Evolutionary conservation across 2,329 filamentous ascomycete genomes (phyloP), one percentile per base, ranked within the genome.

Genomic region (Diplodia intermedia): DNA sequence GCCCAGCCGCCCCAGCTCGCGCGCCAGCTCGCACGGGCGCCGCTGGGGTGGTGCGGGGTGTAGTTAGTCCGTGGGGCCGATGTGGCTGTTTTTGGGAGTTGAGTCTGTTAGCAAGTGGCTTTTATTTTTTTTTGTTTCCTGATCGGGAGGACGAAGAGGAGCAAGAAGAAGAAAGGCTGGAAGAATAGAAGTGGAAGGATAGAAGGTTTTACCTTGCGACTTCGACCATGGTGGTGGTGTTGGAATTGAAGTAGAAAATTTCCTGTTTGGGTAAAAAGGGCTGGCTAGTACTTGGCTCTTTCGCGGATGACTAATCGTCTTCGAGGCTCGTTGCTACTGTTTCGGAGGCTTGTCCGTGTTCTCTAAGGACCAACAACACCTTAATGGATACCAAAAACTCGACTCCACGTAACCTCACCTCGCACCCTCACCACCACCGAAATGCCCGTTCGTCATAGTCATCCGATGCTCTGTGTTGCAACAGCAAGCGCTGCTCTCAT

Each of bases 1-100:
- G n/a, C n/a, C 26, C 26, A 1, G 26, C 26, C 26, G 26, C 4
- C 4, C 4, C 26, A 26, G 26, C 26, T 26, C 26, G 4, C 3
- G 26, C 26, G 26, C 3, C 26, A 1, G 26, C 26, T n/a, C 26
- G 26, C 26, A 4, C 26, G 26, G 26, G 63, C 36, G 29, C 18
- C 54, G 52, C 63, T 36, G 6, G 52, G 52, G 50, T 43, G 52
- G 50, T 43, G 65, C 38, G 53, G 29, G 4, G 29, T 33, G 29
- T 54, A 36, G 29, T 18, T 36, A 54, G 52, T 31, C 52, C 4
- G 52, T 54, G 4, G 52, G 18, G 52, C 12, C 52, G 52, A 54
- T 33, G n/a, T 54, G 29, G 52, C 52, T 54, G 52, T 15, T 15
- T 15, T 26, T 26, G 26, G 26, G 26, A 26, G 26, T 26, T 2